These are phyloP conservation scores for Mariannaea sp. DNA, from an alignment of 2,329 filamentous ascomycete genomes.

Conservation along the genomic window DNA sequence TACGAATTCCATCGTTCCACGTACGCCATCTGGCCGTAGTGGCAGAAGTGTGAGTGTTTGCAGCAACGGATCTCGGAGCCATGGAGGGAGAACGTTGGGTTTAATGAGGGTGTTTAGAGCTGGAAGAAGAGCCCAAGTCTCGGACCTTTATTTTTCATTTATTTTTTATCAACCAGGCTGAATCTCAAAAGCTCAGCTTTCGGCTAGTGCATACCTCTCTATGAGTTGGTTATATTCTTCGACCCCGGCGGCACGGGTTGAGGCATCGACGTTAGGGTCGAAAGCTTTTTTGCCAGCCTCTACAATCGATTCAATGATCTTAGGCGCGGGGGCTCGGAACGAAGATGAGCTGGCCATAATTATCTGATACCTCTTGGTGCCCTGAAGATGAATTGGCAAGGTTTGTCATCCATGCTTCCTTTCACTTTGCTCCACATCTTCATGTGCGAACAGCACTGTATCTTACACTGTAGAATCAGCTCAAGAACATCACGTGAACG, in stretches of 20 bases:
- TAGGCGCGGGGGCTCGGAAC: constrained; percentile 31
- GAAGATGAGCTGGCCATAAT: constrained; percentile 38
- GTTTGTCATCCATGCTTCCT: constrained; percentile 28
- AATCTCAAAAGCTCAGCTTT: too few species aligned
- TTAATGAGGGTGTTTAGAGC: constrained; percentile 67
- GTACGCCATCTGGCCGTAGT: constrained; percentile 65
- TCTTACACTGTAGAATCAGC: constrained; percentile 17
- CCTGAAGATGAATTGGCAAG: constrained; percentile 3
- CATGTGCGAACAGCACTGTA: constrained; percentile 33
- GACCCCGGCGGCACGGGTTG: constrained; percentile 42
- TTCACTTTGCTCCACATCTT: constrained; percentile 22
- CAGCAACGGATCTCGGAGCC: constrained; percentile 63
- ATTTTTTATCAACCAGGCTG: constrained; percentile 14
- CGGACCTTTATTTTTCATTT: constrained; percentile 37
- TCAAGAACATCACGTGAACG: constrained; percentile 35
- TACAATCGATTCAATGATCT: constrained; percentile 43
- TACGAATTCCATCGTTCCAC: constrained; percentile 71
- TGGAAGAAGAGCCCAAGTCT: constrained; percentile 60
- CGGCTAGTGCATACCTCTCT: constrained; percentile 47
- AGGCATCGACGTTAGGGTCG: constrained; percentile 46
- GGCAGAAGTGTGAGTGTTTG: constrained; percentile 64
- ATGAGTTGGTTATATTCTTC: constrained; percentile 54
- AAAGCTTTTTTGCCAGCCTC: constrained; percentile 55
- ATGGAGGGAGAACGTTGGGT: constrained; percentile 60
- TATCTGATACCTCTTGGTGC: constrained; percentile 1